Conservation (phyloP, 345 rosid species). For the Microcos paniculata region DNA sequence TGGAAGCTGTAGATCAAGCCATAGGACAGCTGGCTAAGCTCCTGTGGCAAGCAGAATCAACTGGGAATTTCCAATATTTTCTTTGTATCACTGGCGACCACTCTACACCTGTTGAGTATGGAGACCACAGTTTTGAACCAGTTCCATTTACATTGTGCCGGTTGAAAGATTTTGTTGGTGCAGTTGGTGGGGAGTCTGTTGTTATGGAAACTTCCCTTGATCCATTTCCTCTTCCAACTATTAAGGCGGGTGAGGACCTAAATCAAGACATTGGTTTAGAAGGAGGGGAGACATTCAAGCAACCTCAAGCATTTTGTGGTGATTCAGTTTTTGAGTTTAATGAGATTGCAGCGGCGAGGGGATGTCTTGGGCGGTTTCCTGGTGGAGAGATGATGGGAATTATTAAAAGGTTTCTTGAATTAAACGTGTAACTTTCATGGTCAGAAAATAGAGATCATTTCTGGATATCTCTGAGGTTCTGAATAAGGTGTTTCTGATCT, state of each 20-base stretch:
- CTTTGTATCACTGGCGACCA: constrained; percentile 92
- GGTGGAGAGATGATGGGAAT: constrained; percentile 88
- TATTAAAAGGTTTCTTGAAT: constrained; percentile 49
- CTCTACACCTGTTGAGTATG: constrained; percentile 94
- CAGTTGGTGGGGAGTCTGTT: constrained; percentile 66
- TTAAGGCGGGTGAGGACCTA: constrained; percentile 43
- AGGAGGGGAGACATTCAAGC: constrained; percentile 24
- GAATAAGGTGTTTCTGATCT: not conserved
- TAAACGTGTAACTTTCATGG: constrained; percentile 8
- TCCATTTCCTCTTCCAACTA: constrained; percentile 77
- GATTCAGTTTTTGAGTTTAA: constrained; percentile 74
- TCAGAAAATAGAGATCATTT: not conserved
- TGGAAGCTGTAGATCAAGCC: constrained; percentile 86
- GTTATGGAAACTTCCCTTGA: constrained; percentile 61
- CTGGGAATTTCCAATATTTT: constrained; percentile 55
- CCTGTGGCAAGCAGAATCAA: constrained; percentile 75
- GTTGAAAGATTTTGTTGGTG: constrained; percentile 68
- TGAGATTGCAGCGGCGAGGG: constrained; percentile 88
- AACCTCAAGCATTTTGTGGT: constrained; percentile 41
- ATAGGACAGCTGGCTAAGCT: constrained; percentile 82
- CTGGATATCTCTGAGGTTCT: not conserved
- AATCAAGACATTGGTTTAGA: constrained; percentile 20
- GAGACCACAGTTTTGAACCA: constrained; percentile 95
- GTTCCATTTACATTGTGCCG: constrained; percentile 80
- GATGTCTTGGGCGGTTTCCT: constrained; percentile 89